Base-by-base conservation (phyloP, 2,329 filamentous ascomycete genomes). In the Mariannaea elegans region DNA sequence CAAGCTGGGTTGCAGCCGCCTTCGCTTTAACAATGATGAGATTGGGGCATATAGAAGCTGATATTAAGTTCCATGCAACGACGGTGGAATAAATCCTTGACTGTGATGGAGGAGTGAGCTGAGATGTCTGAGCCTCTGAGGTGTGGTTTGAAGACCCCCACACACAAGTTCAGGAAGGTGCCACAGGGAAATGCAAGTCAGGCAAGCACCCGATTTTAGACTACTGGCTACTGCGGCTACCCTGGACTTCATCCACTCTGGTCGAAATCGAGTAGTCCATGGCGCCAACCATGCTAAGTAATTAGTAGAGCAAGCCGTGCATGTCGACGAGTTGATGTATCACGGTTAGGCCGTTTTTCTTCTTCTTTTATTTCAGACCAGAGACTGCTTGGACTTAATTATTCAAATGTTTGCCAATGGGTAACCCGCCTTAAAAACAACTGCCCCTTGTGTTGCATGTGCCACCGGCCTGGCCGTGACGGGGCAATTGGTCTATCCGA, bases 401-500 rank as follows among this genome's bases (percentile, higher is more conserved):
- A n/a, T n/a, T n/a, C n/a, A n/a, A n/a, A n/a, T n/a, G n/a, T n/a
- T n/a, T n/a, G n/a, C n/a, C n/a, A n/a, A n/a, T n/a, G n/a, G n/a
- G n/a, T n/a, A n/a, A n/a, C 24, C 24, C 24, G 24, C 24, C 24
- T 6, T 27, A 9, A 27, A 27, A 5, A 27, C 14, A 19, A 19
- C 18, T 10, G 7, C 36, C 36, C n/a, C 4, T n/a, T 24, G 13
- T 10, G 14, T 44, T 14, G 19, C 18, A 42, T 36, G 32, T 14
- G 14, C 10, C 13, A 10, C 21, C 23, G 13, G 5, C 23, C 14
- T 6, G 41, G 10, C n/a, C 2, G 19, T 10, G 41, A 27, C 41
- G 23, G 41, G 8, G 41, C 21, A 44, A 24, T 44, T 27, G 41
- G 21, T 27, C 45, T 27, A 13, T 41, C 50, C 45, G 45, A 59